phyloP scores from a whole-genome alignment of 441 rosid species.

The Omphalea diandra region DNA sequence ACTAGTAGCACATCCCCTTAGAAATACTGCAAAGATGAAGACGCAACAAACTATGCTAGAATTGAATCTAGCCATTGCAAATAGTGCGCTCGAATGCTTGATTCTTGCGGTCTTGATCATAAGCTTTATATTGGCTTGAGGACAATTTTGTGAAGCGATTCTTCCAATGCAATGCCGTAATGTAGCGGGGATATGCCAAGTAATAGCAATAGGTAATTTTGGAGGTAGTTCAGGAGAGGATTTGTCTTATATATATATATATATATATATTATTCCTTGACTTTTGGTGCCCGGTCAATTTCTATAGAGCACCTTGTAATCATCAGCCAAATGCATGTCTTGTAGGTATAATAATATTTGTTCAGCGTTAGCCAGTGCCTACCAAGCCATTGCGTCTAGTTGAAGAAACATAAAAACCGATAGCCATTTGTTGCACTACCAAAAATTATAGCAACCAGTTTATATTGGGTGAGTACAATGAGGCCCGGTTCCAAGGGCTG shows the following conservation, averaged over 20 bases:
- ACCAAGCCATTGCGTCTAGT: too few species aligned
- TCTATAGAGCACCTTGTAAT: neutral
- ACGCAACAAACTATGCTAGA: neutral
- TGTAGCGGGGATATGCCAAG: neutral
- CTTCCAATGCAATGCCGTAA: neutral
- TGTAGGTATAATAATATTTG: too few species aligned
- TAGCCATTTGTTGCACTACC: too few species aligned
- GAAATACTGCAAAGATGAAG: constrained; percentile 1
- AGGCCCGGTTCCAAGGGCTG: neutral
- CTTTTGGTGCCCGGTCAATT: too few species aligned
- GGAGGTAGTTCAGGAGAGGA: neutral
- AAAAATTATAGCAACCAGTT: too few species aligned
- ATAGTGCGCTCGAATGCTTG: neutral
- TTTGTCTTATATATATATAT: too few species aligned
- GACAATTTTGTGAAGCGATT: neutral
- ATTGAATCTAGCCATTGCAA: constrained; percentile 27
- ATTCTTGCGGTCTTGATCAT: neutral
- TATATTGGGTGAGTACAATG: too few species aligned
- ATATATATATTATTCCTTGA: too few species aligned
- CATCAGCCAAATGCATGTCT: too few species aligned
- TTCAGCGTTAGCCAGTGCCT: too few species aligned
- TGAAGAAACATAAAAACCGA: too few species aligned
- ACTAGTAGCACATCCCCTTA: constrained; percentile 11
- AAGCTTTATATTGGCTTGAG: neutral
- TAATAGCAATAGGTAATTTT: neutral